Evolutionary conservation across 352 stramenopile species (phyloP).

Genomic region (Globisporangium alternatum): DNA sequence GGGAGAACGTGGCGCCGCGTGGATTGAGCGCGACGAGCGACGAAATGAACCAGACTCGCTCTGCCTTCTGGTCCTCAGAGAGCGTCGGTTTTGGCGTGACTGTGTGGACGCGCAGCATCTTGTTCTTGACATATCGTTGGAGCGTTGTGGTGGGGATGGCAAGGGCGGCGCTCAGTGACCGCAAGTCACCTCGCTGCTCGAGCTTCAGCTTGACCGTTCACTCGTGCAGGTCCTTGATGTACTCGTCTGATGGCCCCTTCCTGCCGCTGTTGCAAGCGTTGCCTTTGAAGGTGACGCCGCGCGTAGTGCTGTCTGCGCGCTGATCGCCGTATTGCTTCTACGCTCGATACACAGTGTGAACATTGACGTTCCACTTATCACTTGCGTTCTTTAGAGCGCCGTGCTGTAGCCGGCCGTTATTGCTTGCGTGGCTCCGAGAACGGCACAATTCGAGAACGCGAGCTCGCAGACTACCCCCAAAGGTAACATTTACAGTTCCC

Average conservation of each 20-base stretch:
- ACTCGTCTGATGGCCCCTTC: background rate
- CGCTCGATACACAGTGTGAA: background rate
- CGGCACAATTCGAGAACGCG: too few species aligned
- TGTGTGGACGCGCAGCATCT: background rate
- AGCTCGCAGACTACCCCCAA: too few species aligned
- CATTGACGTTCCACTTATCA: background rate
- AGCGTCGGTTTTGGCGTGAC: background rate
- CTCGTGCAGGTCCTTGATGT: background rate
- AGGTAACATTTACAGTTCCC: too few species aligned
- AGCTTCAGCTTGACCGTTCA: background rate
- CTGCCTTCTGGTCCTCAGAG: background rate
- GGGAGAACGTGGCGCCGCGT: background rate
- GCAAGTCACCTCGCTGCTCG: background rate
- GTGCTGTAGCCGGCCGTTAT: background rate
- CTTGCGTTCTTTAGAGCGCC: background rate
- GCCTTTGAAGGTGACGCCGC: too few species aligned
- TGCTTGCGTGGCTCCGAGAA: too few species aligned
- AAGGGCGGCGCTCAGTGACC: background rate
- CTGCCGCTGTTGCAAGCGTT: background rate
- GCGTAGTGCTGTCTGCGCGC: too few species aligned
- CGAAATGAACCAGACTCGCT: background rate
- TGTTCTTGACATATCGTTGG: background rate
- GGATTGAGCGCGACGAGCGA: too few species aligned
- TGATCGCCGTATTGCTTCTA: background rate
- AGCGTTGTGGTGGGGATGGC: background rate